Conservation (phyloP, 192 early-diverging fungal species). For the Backusella liffmaniae region DNA sequence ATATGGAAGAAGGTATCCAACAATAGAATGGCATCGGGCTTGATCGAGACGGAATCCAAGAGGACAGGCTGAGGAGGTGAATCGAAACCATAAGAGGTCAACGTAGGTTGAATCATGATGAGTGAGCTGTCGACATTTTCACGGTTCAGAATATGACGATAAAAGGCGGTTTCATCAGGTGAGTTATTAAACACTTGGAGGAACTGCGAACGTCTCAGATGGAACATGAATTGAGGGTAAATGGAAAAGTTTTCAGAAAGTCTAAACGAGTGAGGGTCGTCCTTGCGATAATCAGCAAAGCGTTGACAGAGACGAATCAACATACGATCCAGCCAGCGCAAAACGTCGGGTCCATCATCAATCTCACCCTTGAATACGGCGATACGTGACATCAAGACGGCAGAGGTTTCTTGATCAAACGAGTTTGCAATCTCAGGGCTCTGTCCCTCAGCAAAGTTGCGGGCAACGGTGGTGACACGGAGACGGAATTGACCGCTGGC, state of each 20-base stretch:
- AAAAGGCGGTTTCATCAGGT: slow-evolving; percentile 96
- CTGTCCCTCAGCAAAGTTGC: slow-evolving; percentile 79
- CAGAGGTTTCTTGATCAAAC: slow-evolving; percentile 98
- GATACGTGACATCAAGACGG: slow-evolving; percentile 96
- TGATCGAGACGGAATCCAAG: slow-evolving; percentile 96
- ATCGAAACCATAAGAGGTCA: slow-evolving; percentile 91
- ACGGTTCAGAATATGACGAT: slow-evolving; percentile 89
- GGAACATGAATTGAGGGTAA: slow-evolving; percentile 99
- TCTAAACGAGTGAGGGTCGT: slow-evolving; percentile 90
- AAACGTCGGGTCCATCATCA: slow-evolving; percentile 95
- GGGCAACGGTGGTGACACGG: slow-evolving; percentile 94
- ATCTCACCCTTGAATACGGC: slow-evolving; percentile 97
- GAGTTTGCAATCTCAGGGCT: slow-evolving; percentile 85
- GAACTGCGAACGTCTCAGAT: slow-evolving; percentile 94
- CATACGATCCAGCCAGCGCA: slow-evolving; percentile 98
- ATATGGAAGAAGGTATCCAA: slow-evolving; percentile 99
- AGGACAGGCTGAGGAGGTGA: slow-evolving; percentile 86
- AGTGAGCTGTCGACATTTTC: slow-evolving; percentile 97
- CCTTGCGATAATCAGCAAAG: slow-evolving; percentile 96
- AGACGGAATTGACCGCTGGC: slow-evolving; percentile 85
- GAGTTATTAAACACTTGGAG: slow-evolving; percentile 98
- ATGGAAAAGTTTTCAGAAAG: slow-evolving; percentile 93
- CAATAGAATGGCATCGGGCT: slow-evolving; percentile 87
- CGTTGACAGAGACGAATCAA: slow-evolving; percentile 97
- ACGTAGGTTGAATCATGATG: slow-evolving; percentile 98